phyloP scores from a whole-genome alignment of 108 stramenopile genomes.

The Cyclotella baltica region DNA sequence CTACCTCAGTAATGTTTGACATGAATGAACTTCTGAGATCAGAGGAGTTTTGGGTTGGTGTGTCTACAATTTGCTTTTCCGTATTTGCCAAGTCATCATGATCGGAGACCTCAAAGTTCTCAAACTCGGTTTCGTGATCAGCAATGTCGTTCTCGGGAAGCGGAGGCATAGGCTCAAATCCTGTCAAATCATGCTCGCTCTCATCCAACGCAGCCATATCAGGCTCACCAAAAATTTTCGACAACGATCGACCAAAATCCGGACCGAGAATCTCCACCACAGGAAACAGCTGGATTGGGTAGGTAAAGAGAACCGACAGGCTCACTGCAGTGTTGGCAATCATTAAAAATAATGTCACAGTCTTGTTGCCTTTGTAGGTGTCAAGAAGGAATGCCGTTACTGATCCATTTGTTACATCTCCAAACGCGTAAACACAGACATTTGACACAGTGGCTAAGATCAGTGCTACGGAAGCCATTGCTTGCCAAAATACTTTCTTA shows the following conservation, averaged over 20 bases:
- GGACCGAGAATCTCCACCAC: conserved; percentile 66
- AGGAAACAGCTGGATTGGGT: conserved; percentile 75
- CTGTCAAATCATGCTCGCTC: conserved; percentile 54
- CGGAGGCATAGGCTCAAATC: conserved; percentile 62
- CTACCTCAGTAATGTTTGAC: conserved; percentile 37
- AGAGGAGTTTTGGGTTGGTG: neutral
- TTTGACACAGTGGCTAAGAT: conserved; percentile 56
- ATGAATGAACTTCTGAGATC: conserved; percentile 30
- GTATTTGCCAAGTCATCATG: conserved; percentile 10
- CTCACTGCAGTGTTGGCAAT: conserved; percentile 63
- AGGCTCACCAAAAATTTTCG: neutral
- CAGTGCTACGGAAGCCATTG: conserved; percentile 59
- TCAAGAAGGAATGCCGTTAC: conserved; percentile 78
- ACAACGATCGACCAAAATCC: conserved; percentile 4
- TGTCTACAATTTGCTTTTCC: neutral
- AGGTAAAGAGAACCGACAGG: conserved; percentile 68
- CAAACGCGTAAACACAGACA: conserved; percentile 69
- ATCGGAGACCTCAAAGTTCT: conserved; percentile 4
- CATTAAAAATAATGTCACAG: conserved; percentile 42
- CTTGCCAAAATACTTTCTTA: conserved; percentile 50
- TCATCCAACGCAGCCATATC: neutral
- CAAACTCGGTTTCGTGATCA: conserved; percentile 22
- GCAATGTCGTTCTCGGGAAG: conserved; percentile 60
- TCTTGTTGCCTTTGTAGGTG: conserved; percentile 21
- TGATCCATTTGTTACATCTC: conserved; percentile 68